These are phyloP conservation scores for Tetraselmis chui DNA, from an alignment of 139 green algal species.

Conservation along the genomic window DNA sequence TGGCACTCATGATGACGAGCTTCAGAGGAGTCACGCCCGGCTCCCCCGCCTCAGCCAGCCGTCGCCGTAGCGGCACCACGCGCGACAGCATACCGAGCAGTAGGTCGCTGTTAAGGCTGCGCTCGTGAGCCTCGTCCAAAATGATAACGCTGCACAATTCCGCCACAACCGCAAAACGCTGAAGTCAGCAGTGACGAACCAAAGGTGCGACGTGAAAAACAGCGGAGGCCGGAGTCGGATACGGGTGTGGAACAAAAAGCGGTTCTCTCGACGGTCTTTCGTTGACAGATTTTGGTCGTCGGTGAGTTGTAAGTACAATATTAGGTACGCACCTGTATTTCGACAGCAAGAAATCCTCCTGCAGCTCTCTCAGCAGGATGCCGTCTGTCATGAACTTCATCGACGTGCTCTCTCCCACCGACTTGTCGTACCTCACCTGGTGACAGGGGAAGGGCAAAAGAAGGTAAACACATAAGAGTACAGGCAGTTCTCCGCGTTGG, in stretches of 20 bases:
- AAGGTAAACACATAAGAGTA: no score
- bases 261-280: no score
- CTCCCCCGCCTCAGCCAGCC: constrained; percentile 34
- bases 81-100: constrained; percentile 86
- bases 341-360: constrained; percentile 68
- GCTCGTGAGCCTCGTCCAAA: constrained; percentile 91
- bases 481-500: no score
- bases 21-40: constrained; percentile 69
- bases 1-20: constrained; percentile 96
- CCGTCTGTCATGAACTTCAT: constrained; percentile 97
- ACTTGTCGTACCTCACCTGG: constrained; percentile 80
- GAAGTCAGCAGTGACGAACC: no score
- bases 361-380: constrained; percentile 83
- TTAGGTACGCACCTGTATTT: constrained; percentile 11
- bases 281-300: no score
- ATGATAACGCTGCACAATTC: constrained; percentile 61
- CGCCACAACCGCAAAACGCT: no score
- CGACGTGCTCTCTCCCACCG: constrained; percentile 37
- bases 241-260: no score
- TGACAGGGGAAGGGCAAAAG: constrained; percentile 1
- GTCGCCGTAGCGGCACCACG: constrained; percentile 69
- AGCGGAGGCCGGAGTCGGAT: no score
- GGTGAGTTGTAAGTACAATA: no score
- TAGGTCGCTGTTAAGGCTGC: constrained; percentile 85
- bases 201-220: no score